Percentiles rank a stretch among this genome's conserved stretches.
Conservation (phyloP, 2,329 filamentous ascomycete genomes). For the Phoma sp. region DNA sequence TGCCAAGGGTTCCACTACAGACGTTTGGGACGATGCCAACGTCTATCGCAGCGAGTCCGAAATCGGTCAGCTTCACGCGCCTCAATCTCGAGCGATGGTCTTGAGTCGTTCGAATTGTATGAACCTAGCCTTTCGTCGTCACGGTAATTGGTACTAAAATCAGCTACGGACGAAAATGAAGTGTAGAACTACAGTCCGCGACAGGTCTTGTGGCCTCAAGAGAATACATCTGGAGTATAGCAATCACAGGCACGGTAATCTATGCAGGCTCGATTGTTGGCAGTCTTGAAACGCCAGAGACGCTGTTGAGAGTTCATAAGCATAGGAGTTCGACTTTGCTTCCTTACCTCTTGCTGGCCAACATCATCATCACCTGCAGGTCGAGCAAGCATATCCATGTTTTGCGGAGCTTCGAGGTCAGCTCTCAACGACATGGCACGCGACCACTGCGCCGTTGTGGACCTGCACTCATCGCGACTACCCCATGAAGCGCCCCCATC, state of each 20-base stretch:
- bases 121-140: not conserved
- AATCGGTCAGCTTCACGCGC: not conserved
- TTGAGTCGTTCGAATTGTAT: not conserved
- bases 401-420: not conserved
- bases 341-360: not conserved
- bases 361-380: not conserved
- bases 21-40: not conserved
- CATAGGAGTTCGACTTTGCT: not conserved
- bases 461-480: not conserved
- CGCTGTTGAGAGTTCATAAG: not conserved
- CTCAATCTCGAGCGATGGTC: not conserved
- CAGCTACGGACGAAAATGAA: not conserved
- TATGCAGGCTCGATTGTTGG: not conserved
- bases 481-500: not conserved
- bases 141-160: not conserved
- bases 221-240: too few species aligned
- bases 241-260: not conserved
- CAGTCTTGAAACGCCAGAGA: not conserved
- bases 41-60: not conserved
- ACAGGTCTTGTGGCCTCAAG: not conserved
- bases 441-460: not conserved
- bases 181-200: too few species aligned
- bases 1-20: not conserved
- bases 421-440: not conserved
- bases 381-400: not conserved